Base-by-base conservation (phyloP, 371 early-diverging fungal genomes). In the Lichtheimia ramosa region DNA sequence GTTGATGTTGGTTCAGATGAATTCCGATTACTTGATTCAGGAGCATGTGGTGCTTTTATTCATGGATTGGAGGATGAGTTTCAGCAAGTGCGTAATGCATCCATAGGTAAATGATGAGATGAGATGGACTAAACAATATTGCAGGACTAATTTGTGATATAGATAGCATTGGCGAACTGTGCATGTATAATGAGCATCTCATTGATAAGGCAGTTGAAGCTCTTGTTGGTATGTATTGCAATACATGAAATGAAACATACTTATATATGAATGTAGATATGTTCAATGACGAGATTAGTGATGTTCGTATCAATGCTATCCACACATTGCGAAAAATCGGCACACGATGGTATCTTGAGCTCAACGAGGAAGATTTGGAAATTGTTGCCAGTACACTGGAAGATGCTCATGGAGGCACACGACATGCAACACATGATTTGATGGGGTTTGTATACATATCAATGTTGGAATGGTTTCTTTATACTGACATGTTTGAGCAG, bases 51-150 rank as follows among this genome's bases (percentile, higher is more conserved):
- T 20, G 94, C 94, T 0, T 95, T 96, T 75, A 88, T 96, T 13
- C 95, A 94, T 65, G 95, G 92, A 15, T 73, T 95, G 16, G 96
- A 96, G 65, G 96, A 96, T 66, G 94, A 96, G 66, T 92, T 83
- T 69, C 86, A 88, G 59, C 90, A 88, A 55, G 96, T 96, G 41
- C 82, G 96, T 46, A 83, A 85, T 61, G 92, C 94, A 1, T 85
- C 95, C 3, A 90, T 91, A 28, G 86, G 92, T 90, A 75, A 64
- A 64, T 18, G 16, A n/a, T 14, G 27, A 59, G 16, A n/a, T n/a
- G n/a, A n/a, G n/a, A n/a, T n/a, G n/a, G n/a, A 7, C 16, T 20
- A 4, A 8, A 7, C 12, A 16, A 10, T 8, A 34, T 8, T 8
- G 8, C 10, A 34, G 5, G 8, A 34, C 34, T 34, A 6, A 34